Conservation (phyloP, 1,284 basidiomycete species). For the Ustilago esculenta region DNA sequence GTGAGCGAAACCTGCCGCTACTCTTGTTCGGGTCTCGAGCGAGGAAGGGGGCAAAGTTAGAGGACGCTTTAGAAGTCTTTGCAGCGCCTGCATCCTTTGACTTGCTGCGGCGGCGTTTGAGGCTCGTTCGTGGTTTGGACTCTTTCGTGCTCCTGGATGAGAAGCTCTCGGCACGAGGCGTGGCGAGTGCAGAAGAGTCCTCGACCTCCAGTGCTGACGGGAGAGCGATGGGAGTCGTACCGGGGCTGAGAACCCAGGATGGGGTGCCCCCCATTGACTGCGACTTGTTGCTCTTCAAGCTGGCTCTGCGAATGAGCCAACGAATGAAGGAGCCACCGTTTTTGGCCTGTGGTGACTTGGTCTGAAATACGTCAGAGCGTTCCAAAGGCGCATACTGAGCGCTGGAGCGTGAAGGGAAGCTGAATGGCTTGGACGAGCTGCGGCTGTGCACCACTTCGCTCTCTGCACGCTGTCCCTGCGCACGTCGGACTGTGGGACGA, state of each 20-base stretch:
- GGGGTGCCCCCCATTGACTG: constrained; percentile 28
- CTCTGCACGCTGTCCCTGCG: constrained; percentile 38
- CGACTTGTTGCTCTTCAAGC: constrained; percentile 38
- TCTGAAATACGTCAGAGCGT: constrained; percentile 12
- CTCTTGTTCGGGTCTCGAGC: constrained; percentile 24
- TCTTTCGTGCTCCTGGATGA: constrained; percentile 15
- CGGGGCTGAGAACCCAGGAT: background rate
- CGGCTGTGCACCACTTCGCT: constrained; percentile 36
- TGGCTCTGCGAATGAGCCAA: constrained; percentile 41
- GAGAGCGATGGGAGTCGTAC: constrained; percentile 17
- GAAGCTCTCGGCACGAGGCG: constrained; percentile 17
- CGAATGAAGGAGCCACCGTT: constrained; percentile 29
- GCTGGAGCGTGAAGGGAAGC: constrained; percentile 30
- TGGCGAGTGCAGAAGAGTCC: constrained; percentile 1
- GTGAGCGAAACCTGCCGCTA: constrained; percentile 2
- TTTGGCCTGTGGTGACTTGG: constrained; percentile 4
- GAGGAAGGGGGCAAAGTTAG: constrained; percentile 45
- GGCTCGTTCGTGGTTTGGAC: constrained; percentile 6
- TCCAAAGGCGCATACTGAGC: constrained; percentile 28
- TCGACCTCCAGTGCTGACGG: constrained; percentile 21
- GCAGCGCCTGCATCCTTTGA: constrained; percentile 19
- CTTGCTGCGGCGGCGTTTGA: constrained; percentile 29
- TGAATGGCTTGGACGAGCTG: constrained; percentile 31
- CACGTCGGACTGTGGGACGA: constrained; percentile 32
- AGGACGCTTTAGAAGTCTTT: constrained; percentile 14